Conservation (phyloP, 2,329 filamentous ascomycete genomes). For the Colletotrichum spinosum region DNA sequence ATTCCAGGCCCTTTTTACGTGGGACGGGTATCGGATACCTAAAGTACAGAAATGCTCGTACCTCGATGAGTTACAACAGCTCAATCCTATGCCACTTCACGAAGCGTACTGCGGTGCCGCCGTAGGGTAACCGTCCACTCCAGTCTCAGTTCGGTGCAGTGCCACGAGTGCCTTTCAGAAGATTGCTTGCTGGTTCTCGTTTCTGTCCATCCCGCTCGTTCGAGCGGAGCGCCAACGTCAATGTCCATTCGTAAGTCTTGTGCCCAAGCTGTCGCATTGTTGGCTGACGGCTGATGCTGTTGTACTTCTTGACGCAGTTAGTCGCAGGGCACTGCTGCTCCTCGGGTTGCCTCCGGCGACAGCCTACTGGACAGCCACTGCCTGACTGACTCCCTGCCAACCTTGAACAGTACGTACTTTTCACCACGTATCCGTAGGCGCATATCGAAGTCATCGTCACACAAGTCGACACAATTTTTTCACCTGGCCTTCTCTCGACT, state of each 20-base stretch:
- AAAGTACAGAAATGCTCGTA: not conserved
- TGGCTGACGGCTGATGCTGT: not conserved
- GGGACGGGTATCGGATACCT: conserved; percentile 9
- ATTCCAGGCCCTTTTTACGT: not conserved
- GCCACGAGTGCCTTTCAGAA: no score
- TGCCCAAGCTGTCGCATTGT: not conserved
- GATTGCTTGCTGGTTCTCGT: no score
- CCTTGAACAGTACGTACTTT: not conserved
- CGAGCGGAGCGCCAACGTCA: no score
- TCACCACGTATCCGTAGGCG: not conserved
- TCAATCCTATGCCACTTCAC: not conserved
- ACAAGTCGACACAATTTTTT: conserved; percentile 11
- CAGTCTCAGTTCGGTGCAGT: no score
- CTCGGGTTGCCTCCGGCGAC: conserved; percentile 26
- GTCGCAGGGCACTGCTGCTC: conserved; percentile 13
- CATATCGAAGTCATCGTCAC: conserved; percentile 32
- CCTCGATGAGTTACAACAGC: not conserved
- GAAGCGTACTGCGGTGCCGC: no score
- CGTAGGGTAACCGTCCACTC: no score
- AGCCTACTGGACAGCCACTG: conserved; percentile 13
- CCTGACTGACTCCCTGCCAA: no score
- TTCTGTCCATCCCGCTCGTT: no score
- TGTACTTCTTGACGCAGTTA: not conserved
- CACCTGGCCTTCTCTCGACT: not conserved
- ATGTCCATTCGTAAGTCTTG: no score